phyloP scores from a whole-genome alignment of 495 filamentous ascomycete genomes.

The Penicillium simplicissimum region DNA sequence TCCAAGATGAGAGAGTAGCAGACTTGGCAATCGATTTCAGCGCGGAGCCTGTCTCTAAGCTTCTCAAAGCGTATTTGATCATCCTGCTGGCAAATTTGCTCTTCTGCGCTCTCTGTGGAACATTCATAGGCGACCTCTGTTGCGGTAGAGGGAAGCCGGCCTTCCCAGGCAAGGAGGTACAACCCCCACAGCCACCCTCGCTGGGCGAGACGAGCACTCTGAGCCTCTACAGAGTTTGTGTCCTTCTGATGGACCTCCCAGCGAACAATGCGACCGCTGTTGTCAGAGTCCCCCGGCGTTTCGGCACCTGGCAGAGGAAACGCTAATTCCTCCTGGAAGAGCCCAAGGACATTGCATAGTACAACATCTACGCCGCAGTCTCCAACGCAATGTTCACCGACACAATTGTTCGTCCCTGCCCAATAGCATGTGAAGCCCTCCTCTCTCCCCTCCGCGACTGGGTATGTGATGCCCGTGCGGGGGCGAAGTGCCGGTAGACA shows the following conservation, averaged over 20 bases:
- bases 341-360: conserved; percentile 61
- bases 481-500: conserved; percentile 68
- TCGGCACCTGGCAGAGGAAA: conserved; percentile 22
- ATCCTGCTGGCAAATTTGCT: conserved; percentile 46
- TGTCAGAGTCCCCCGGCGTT: conserved; percentile 31
- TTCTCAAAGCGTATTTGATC: conserved; percentile 55
- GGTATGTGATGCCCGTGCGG: conserved; percentile 73
- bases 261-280: conserved; percentile 43
- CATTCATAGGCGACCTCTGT: conserved; percentile 56
- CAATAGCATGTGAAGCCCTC: conserved; percentile 75
- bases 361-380: conserved; percentile 80
- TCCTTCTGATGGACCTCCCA: conserved; percentile 38
- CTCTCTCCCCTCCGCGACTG: conserved; percentile 59
- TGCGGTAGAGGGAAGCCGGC: conserved; percentile 34
- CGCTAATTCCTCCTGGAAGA: conserved; percentile 50
- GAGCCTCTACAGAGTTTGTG: not conserved
- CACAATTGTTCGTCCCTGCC: conserved; percentile 49
- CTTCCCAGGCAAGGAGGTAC: conserved; percentile 33
- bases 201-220: conserved; percentile 19
- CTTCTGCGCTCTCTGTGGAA: conserved; percentile 37
- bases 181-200: conserved; percentile 29
- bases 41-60: conserved; percentile 59
- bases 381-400: conserved; percentile 67
- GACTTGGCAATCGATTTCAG: conserved; percentile 83
- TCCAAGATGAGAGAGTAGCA: conserved; percentile 79